A percentile compares a stretch with the other conserved stretches of the same genome.
Conservation (phyloP, 257 asterid genomes). For the Ehretia macrophylla region DNA sequence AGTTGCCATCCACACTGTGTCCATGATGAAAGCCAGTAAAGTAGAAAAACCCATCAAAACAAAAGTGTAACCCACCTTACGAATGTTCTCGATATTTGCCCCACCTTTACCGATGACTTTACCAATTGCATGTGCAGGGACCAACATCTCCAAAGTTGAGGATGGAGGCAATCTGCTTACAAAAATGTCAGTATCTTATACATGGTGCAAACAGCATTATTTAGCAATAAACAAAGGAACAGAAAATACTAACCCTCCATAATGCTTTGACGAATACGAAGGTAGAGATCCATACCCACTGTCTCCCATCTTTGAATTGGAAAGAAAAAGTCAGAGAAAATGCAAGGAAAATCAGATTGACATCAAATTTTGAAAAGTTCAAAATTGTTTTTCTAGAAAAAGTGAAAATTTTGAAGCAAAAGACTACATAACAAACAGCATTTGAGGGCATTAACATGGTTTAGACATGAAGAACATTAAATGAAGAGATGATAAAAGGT, state of each 20-base stretch:
- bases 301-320: constrained; percentile 55
- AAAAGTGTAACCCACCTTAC: constrained; percentile 52
- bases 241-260: constrained; percentile 53
- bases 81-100: constrained; percentile 80
- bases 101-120: constrained; percentile 92
- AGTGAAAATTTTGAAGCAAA: neutral
- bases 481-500: neutral
- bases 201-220: neutral
- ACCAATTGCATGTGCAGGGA: constrained; percentile 82
- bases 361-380: neutral
- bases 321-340: constrained; percentile 18
- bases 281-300: constrained; percentile 53
- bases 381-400: neutral
- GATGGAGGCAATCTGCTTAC: constrained; percentile 71
- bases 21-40: neutral
- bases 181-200: constrained; percentile 1
- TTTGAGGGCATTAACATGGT: neutral
- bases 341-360: constrained; percentile 7
- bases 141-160: constrained; percentile 69
- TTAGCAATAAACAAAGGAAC: constrained; percentile 8
- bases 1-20: neutral
- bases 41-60: constrained; percentile 1
- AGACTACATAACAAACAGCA: neutral
- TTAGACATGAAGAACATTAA: neutral
- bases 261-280: constrained; percentile 58